A percentile compares a stretch with the other conserved stretches of the same genome.
phyloP scores from a whole-genome alignment of 1,284 basidiomycete species.

The Cryptococcus sp. region DNA sequence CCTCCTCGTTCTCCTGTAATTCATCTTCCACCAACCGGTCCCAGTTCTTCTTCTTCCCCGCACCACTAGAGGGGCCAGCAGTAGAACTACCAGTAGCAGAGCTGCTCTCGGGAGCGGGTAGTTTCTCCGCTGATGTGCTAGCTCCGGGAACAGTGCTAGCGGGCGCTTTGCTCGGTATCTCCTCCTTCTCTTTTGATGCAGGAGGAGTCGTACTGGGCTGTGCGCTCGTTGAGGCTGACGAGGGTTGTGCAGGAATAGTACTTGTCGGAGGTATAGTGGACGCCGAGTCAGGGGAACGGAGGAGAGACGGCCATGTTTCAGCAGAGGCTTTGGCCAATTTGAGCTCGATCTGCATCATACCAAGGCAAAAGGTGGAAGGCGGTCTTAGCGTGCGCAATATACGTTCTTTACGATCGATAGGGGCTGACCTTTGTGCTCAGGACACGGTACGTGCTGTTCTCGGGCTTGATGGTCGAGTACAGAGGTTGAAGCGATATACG shows the following conservation, averaged over 20 bases:
- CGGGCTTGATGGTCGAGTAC: conserved; percentile 72
- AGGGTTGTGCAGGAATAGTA: background rate
- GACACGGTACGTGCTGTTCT: conserved; percentile 65
- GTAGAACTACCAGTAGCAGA: no score
- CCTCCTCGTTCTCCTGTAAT: conserved; percentile 33
- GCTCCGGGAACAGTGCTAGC: background rate
- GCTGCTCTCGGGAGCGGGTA: conserved; percentile 6
- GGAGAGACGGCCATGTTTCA: conserved; percentile 66
- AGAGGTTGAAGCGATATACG: conserved; percentile 62
- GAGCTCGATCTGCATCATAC: conserved; percentile 51
- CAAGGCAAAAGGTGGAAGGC: no score
- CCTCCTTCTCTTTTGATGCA: no score
- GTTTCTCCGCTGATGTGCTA: conserved; percentile 6
- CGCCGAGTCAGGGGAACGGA: conserved; percentile 15
- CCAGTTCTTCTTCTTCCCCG: conserved; percentile 46
- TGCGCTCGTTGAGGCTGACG: no score
- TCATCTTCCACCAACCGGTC: conserved; percentile 45
- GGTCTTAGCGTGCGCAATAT: no score
- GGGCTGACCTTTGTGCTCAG: conserved; percentile 71
- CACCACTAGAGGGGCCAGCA: background rate
- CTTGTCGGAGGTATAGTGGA: background rate
- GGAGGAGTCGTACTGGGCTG: no score
- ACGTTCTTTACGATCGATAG: background rate
- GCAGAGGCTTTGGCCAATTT: conserved; percentile 37
- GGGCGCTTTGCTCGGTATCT: no score